Base-by-base conservation (phyloP, 1,139 yeast species). In the Candida neerlandica region DNA sequence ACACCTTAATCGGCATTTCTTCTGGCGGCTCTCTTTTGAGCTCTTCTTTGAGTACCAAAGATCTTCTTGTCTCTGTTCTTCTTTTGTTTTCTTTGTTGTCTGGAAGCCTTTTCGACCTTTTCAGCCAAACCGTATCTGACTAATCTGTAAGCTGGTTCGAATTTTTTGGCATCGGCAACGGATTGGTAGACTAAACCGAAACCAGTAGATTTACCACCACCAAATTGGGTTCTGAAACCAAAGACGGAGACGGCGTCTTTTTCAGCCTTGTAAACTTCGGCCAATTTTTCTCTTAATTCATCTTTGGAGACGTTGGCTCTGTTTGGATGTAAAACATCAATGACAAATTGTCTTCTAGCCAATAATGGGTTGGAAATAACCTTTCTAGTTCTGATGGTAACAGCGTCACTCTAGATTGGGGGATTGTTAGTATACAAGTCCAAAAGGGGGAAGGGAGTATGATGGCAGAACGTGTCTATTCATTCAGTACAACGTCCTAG, bases 81-180 rank as follows among this genome's bases (percentile, higher is more conserved):
- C 92, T 89, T 90, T 88, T 94, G 99, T 83, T 95, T 95, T 86
- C 99, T 91, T 85, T 95, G 99, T 85, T 92, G 97, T 91, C 98
- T 91, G 69, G 97, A 90, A 70, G 97, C 84, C 85, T 90, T 91
- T 79, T 94, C 98, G 70, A 86, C 91, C 86, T 89, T 90, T 66
- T 81, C 82, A 75, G 96, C 97, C 76, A 92, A 85, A 71, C 98
- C 99, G 84, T 89, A 89, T 89, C 99, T 94, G 70, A 94, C 96
- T 75, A 91, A 90, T 84, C 99, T 92, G 96, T 94, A 94, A 66
- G 91, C 75, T 83, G 99, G 99, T 84, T 94, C 99, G 78, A 94
- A 94, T 81, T 85, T 92, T 88, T 92, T 89, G 75, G 96, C 95
- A 73, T 92, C 97, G 69, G 96, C 97, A 70, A 84, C 91, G 68